These are phyloP conservation scores for Lactarius deliciosus DNA, from an alignment of 768 basidiomycete species.

Conservation along the genomic window DNA sequence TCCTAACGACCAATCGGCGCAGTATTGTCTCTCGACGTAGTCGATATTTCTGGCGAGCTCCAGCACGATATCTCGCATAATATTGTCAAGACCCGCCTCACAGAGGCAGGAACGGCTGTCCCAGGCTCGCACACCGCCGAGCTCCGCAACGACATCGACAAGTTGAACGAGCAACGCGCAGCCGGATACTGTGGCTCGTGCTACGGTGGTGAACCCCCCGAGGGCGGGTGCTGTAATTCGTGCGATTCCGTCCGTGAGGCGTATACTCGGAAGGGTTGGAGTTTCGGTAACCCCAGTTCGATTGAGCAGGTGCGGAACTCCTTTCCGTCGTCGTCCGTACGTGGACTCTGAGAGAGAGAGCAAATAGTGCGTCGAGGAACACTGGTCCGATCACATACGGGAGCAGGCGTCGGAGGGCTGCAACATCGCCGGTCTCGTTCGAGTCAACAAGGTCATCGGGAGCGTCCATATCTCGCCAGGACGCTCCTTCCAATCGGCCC, in stretches of 20 bases:
- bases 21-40: constrained; percentile 96
- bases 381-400: constrained; percentile 91
- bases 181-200: constrained; percentile 90
- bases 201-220: constrained; percentile 81
- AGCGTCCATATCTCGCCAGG: constrained; percentile 96
- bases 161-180: constrained; percentile 59
- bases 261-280: constrained; percentile 93
- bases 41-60: constrained; percentile 97
- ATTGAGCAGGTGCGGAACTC: constrained; percentile 78
- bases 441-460: constrained; percentile 96
- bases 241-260: constrained; percentile 93
- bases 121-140: constrained; percentile 56
- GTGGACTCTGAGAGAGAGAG: neutral
- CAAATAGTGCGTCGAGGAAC: constrained; percentile 84
- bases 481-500: constrained; percentile 86
- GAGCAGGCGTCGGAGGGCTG: constrained; percentile 95
- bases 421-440: constrained; percentile 86
- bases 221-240: constrained; percentile 87
- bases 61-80: constrained; percentile 91
- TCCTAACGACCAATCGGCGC: constrained; percentile 10
- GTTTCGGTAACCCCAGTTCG: constrained; percentile 84
- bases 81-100: constrained; percentile 78
- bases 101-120: constrained; percentile 56
- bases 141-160: constrained; percentile 86
- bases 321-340: neutral